phyloP scores from a whole-genome alignment of 768 basidiomycete genomes.

The Suillus ampliporus region DNA sequence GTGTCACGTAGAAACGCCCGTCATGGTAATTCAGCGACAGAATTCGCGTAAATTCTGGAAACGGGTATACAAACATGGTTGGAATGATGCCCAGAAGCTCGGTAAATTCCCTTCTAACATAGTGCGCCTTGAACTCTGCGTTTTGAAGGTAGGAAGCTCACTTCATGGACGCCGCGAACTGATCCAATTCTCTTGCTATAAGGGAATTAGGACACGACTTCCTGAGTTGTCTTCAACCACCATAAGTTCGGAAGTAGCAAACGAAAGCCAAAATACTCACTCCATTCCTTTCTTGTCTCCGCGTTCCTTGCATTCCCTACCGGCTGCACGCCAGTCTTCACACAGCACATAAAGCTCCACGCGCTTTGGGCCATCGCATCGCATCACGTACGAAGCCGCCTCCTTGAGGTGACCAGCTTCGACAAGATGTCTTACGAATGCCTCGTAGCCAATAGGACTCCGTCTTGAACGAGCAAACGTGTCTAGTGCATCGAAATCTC shows the following conservation, averaged over 20 bases:
- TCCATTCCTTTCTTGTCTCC: conserved; percentile 84
- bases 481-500: conserved; percentile 89
- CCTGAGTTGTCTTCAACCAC: conserved; percentile 63
- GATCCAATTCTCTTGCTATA: conserved; percentile 79
- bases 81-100: neutral
- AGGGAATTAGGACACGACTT: conserved; percentile 81
- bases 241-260: conserved; percentile 12
- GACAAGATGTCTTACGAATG: conserved; percentile 82
- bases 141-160: conserved; percentile 34
- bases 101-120: neutral
- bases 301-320: conserved; percentile 87
- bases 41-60: neutral
- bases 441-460: conserved; percentile 95
- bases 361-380: conserved; percentile 83
- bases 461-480: conserved; percentile 84
- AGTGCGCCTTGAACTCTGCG: neutral
- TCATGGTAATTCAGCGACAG: neutral
- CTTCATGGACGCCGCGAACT: conserved; percentile 68
- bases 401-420: conserved; percentile 76
- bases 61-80: neutral
- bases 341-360: conserved; percentile 90
- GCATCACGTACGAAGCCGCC: conserved; percentile 76
- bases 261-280: conserved; percentile 55
- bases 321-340: conserved; percentile 89
- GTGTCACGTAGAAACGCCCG: neutral